Base-by-base conservation (phyloP, 169 alveolate genomes). In the Plasmodium ovale region DNA sequence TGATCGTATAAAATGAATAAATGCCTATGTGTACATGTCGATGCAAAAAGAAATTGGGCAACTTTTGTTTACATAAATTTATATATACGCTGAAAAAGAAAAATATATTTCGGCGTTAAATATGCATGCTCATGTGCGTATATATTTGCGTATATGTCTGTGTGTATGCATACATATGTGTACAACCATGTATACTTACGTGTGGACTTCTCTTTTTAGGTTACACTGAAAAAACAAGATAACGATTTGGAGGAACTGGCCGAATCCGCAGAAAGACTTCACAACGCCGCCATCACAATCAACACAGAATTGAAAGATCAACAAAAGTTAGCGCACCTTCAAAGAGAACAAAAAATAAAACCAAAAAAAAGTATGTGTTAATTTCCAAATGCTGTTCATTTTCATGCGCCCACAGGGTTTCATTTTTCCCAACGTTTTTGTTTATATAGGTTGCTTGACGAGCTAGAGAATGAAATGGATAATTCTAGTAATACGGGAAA, bases 231-330 rank as follows among this genome's bases (percentile, higher is more conserved):
- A 49, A 92, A 87, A 74, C 95, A 92, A 68, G 94, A 92, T 31
- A 68, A 87, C 67, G 94, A 92, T 35, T 72, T 92, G 33, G 94
- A 92, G 21, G 94, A 90, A 51, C 64, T 92, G 39, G 89, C 94
- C 7, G 93, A 87, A 56, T 77, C 92, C 1, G 95, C 95, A 33
- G 84, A 87, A 27, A 73, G 95, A 21, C 77, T 92, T 21, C 91
- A 92, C 60, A 59, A 85, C 29, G 92, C 92, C 47, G 95, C 95
- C 12, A 44, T 79, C 16, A 92, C 93, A 14, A 92, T 92, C 33
- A 92, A 92, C 33, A 69, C 85, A 53, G 95, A 92, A 77, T 87
- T 92, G 27, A 79, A 93, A 44, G 93, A 88, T 33, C 92, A 93
- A 69, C 89, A 87, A 62, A 68, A 53, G 85, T 89, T 60, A 85